A percentile compares a stretch with the other conserved stretches of the same genome.
Evolutionary conservation across 352 stramenopile species (phyloP).

Genomic region (Aphanomyces astaci): DNA sequence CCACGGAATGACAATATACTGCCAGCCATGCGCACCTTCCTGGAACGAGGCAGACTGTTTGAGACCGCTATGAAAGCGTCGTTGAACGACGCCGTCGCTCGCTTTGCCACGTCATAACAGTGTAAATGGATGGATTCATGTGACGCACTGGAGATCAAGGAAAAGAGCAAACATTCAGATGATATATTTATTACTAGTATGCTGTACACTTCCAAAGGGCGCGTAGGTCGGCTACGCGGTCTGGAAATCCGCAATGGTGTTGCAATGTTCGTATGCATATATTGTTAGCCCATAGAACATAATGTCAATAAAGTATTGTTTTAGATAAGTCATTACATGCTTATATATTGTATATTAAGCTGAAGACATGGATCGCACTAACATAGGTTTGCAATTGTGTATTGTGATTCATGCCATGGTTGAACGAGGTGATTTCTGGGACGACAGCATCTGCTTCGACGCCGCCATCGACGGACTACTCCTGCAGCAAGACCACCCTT

Average conservation of each 20-base stretch:
- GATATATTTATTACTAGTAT: background rate
- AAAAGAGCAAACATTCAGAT: background rate
- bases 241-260: background rate
- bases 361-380: too few relatives aligned
- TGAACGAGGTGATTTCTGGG: background rate
- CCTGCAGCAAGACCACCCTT: background rate
- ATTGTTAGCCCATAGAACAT: background rate
- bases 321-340: background rate
- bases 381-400: too few relatives aligned
- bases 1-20: background rate
- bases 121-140: background rate
- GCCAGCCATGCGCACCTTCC: background rate
- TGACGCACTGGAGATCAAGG: background rate
- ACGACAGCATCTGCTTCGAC: background rate
- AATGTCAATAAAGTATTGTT: background rate
- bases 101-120: background rate
- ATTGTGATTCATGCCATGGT: background rate
- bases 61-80: background rate
- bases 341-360: background rate
- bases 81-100: background rate
- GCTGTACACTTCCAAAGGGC: too few relatives aligned
- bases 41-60: slow-evolving; percentile 4
- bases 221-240: too few relatives aligned
- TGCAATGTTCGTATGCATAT: background rate
- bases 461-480: background rate